These are phyloP conservation scores for Hypsizygus ulmarius DNA, from an alignment of 1,284 basidiomycete species.

Conservation along the genomic window DNA sequence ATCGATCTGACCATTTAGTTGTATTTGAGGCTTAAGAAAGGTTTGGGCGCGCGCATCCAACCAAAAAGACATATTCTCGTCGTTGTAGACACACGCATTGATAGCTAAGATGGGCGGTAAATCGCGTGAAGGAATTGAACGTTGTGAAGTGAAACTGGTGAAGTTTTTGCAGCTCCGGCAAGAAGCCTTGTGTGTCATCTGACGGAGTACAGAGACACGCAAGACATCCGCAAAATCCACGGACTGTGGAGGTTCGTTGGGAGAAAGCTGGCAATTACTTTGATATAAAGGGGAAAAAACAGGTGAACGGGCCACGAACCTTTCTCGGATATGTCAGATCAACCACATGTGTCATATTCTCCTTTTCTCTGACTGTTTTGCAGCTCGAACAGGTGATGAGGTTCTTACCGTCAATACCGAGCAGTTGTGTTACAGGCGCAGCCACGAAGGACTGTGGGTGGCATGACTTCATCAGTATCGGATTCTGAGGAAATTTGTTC, in stretches of 20 bases:
- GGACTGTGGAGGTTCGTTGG: slow-evolving; percentile 48
- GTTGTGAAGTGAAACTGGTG: slow-evolving; percentile 68
- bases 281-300: background rate
- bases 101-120: slow-evolving; percentile 87
- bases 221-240: slow-evolving; percentile 73
- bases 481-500: slow-evolving; percentile 61
- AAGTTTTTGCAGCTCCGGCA: slow-evolving; percentile 84
- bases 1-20: slow-evolving; percentile 56
- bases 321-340: slow-evolving; percentile 88
- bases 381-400: slow-evolving; percentile 77
- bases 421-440: slow-evolving; percentile 75
- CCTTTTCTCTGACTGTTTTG: slow-evolving; percentile 67
- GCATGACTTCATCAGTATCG: slow-evolving; percentile 41
- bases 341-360: slow-evolving; percentile 76
- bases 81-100: slow-evolving; percentile 80
- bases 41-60: slow-evolving; percentile 55
- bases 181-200: slow-evolving; percentile 80
- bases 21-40: slow-evolving; percentile 56
- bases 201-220: slow-evolving; percentile 75
- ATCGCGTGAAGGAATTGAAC: slow-evolving; percentile 65
- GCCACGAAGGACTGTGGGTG: slow-evolving; percentile 39
- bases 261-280: slow-evolving; percentile 9
- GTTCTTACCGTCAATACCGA: slow-evolving; percentile 77
- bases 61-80: slow-evolving; percentile 81
- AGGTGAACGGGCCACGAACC: slow-evolving; percentile 35